Conservation (phyloP, 139 green algal species). For the Chlamydomonas schloesseri region DNA sequence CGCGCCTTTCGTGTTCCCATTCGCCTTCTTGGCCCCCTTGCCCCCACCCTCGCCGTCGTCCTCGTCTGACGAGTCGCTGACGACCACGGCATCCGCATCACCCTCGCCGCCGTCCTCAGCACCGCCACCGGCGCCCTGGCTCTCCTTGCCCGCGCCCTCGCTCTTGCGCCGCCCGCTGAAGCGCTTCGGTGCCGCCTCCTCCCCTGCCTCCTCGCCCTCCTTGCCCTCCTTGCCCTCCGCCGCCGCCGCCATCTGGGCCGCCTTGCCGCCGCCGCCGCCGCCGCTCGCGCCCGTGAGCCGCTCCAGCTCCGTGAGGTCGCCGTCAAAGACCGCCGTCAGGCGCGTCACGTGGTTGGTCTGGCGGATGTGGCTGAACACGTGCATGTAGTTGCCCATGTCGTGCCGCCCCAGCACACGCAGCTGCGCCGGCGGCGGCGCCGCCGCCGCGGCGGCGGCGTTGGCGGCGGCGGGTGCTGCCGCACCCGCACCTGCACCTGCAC, state of each 20-base stretch:
- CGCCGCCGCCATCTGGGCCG: background rate
- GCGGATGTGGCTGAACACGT: conserved; percentile 50
- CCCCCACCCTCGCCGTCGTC: background rate
- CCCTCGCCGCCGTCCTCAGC: background rate
- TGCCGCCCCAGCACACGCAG: conserved; percentile 32
- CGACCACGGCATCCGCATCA: background rate
- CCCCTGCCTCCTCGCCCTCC: background rate
- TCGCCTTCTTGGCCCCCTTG: no score
- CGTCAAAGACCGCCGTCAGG: conserved; percentile 8
- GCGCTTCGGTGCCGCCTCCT: background rate
- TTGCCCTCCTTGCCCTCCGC: background rate
- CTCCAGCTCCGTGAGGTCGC: background rate
- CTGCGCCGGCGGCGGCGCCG: background rate
- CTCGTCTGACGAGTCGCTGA: no score
- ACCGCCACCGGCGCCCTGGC: background rate
- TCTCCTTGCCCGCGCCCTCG: no score
- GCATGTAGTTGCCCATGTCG: conserved; percentile 42
- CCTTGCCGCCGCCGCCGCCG: background rate
- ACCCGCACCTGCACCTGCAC: no score
- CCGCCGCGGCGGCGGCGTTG: background rate
- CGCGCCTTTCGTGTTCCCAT: background rate
- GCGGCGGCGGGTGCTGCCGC: no score
- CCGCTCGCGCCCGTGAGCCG: background rate
- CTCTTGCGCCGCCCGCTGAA: no score
- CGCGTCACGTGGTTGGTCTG: conserved; percentile 49